A percentile compares a stretch with the other conserved stretches of the same genome.
phyloP scores from a whole-genome alignment of 2,329 filamentous ascomycete species.

The Karstenula rhodostoma region DNA sequence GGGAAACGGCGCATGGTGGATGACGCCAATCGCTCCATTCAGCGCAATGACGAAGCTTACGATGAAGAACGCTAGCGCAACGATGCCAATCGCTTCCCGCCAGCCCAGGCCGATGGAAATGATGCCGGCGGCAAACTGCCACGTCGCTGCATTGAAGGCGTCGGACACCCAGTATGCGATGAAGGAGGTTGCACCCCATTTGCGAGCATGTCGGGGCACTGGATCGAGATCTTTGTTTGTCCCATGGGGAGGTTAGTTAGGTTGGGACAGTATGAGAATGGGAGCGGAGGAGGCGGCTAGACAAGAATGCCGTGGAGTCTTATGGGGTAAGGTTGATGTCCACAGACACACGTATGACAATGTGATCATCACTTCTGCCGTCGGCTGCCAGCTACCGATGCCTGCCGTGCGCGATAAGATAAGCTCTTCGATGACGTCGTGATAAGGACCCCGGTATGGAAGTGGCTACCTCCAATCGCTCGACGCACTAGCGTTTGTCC shows the following conservation, averaged over 20 bases:
- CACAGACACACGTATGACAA: too few relatives aligned
- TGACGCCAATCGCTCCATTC: conserved; percentile 61
- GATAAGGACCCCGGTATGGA: neutral
- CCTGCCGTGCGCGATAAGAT: conserved; percentile 9
- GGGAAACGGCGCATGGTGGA: conserved; percentile 63
- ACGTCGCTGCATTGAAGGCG: conserved; percentile 62
- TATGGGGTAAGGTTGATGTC: too few relatives aligned
- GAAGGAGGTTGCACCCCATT: conserved; percentile 58
- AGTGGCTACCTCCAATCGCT: too few relatives aligned
- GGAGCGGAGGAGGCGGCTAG: too few relatives aligned
- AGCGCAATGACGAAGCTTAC: conserved; percentile 67
- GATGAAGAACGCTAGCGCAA: conserved; percentile 61
- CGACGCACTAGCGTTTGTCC: neutral
- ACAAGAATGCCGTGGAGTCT: too few relatives aligned
- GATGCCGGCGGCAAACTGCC: conserved; percentile 57
- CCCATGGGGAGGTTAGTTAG: conserved; percentile 23
- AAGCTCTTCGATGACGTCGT: neutral
- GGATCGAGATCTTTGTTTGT: conserved; percentile 62
- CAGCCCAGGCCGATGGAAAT: conserved; percentile 60
- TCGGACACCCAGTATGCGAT: conserved; percentile 63
- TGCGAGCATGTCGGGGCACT: conserved; percentile 52
- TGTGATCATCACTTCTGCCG: neutral
- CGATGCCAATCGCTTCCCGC: conserved; percentile 63
- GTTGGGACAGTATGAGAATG: too few relatives aligned
- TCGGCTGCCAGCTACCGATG: neutral